Base-by-base conservation (phyloP, 441 rosid genomes). In the Adansonia grandidieri region DNA sequence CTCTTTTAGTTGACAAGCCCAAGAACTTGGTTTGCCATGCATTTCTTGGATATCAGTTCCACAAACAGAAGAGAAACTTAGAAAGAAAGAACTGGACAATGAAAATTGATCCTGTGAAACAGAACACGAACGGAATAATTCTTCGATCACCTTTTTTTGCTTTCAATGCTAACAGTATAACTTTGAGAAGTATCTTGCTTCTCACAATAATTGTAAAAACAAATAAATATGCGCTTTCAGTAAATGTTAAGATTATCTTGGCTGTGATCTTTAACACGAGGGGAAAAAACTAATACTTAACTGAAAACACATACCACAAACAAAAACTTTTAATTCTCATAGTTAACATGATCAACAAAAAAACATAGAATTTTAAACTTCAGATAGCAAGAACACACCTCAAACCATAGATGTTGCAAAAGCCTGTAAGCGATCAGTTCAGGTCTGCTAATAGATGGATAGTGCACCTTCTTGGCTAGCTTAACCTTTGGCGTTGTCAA, bases 1-100 rank as follows among this genome's bases (percentile, higher is more conserved):
- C 77, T 88, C 90, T 84, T 84, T 92, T 82, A 96, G 86, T 84
- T 89, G 89, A 80, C 88, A 81, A 84, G 86, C 86, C 99, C 98
- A 93, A 64, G 87, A 79, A 63, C 64, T 82, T 40, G 77, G 79
- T 62, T 74, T 80, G 75, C 71, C 61, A 56, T 82, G 74, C 79
- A 71, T 82, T 84, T 80, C 86, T 82, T 88, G 72, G 50, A 77
- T 76, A 78, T 69, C 81, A 83, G 65, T 78, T 83, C 78, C 84
- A 84, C 62, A 81, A 22, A 71, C 24, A 77, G 87, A 88, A 84
- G 89, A 81, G 76, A 93, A 86, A 83, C 76, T 83, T 54, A 88
- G 84, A 70, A 91, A 82, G 82, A 87, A 90, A 78, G 80, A 84
- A 85, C 75, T 66, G 40, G 90, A 84, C 62, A 70, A 74, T n/a